Conservation (phyloP, 768 basidiomycete genomes). For the Sporobolomyces pararoseus region DNA sequence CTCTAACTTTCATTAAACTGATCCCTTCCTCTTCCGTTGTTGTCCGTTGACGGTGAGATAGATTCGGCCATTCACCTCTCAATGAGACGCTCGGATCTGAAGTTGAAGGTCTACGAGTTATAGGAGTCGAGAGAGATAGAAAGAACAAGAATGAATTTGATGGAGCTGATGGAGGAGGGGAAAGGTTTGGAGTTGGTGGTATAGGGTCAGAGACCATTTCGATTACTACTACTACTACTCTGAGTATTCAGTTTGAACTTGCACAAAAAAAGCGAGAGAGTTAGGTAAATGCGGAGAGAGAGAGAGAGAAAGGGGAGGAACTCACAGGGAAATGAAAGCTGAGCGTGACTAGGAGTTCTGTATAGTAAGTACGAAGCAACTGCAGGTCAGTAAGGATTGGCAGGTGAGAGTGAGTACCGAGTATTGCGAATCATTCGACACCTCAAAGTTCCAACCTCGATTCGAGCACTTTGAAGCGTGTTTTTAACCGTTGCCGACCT, state of each 20-base stretch:
- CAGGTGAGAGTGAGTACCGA: no score
- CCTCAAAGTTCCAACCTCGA: no score
- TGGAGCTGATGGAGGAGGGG: conserved; percentile 16
- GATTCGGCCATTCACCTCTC: background rate
- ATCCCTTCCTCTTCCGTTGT: background rate
- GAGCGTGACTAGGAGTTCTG: background rate
- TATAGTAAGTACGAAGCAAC: background rate
- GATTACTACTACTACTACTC: no score
- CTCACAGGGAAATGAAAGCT: background rate
- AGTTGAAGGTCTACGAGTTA: background rate
- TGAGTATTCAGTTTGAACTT: background rate
- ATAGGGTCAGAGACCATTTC: conserved; percentile 13
- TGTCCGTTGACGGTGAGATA: background rate
- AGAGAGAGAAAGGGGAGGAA: background rate
- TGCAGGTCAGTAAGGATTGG: no score
- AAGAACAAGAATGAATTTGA: conserved; percentile 15
- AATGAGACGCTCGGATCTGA: conserved; percentile 32
- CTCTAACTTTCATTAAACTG: background rate
- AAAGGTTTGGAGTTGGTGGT: conserved; percentile 5
- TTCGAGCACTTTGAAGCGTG: no score
- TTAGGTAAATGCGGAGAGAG: background rate
- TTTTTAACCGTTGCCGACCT: no score
- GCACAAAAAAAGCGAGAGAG: background rate
- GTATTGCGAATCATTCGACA: no score
- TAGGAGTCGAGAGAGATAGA: background rate